Base-by-base conservation (phyloP, 192 early-diverging fungal species). In the Backusella psychrophila region DNA sequence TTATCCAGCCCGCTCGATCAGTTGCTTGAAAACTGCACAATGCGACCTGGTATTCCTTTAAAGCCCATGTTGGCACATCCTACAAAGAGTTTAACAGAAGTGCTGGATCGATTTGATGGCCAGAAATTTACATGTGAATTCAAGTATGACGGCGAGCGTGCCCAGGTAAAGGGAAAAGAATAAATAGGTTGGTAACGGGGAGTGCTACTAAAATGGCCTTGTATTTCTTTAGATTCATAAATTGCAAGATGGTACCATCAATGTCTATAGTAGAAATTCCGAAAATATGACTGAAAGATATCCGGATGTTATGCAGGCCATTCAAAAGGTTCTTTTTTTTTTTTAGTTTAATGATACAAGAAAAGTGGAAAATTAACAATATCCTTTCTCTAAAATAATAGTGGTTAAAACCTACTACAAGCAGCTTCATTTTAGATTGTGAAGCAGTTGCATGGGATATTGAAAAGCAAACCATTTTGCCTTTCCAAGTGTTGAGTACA, bases 41-140 rank as follows among this genome's bases (percentile, higher is more conserved):
- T 99, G 49, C 93, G 93, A 17, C 96, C 98, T 31, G 94, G 93
- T 90, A 94, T 99, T 68, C 98, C 98, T 7, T 86, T 99, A 17
- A 99, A 99, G 72, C 98, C 98, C 11, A 99, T 99, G 98, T 90
- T 99, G 77, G 98, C 98, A 9, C 97, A 99, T 86, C 98, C 98
- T 9, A 99, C 98, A 53, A 99, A 98, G 82, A 89, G 89, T 38
- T 85, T 99, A 5, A 90, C 92, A 0, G 98, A 99, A 71, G 93
- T 99, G 23, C 78, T 99, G 85, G 91, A 99, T 69, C 88, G 97
- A 17, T 98, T 99, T 73, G 96, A 98, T 72, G 93, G 89, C 29
- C 90, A 93, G 74, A 87, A 88, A 3, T 99, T 99, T 77, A 98
- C 95, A 5, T 99, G 98, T 81, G 98, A 99, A 82, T 98, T 91